Conservation (phyloP, 768 basidiomycete genomes). For the Lenzites betulinus region DNA sequence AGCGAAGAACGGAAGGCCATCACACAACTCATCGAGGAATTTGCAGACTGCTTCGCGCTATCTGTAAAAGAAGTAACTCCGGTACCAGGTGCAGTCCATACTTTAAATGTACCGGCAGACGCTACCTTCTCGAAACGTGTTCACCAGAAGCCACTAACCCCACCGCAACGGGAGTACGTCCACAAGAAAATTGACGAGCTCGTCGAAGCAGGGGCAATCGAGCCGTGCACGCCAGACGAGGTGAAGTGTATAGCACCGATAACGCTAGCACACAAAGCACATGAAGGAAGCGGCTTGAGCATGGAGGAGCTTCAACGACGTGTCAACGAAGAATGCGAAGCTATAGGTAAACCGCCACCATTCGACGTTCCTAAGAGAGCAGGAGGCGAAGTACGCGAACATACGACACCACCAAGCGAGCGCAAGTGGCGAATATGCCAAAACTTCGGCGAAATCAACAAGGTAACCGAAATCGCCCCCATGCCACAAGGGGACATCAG, state of each 20-base stretch:
- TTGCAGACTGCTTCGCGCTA: conserved; percentile 44
- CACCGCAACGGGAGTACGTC: conserved; percentile 35
- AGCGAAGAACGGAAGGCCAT: conserved; percentile 29
- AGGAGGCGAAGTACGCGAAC: background rate
- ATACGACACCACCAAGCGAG: background rate
- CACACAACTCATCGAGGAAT: conserved; percentile 27
- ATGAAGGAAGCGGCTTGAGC: conserved; percentile 32
- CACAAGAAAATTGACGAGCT: conserved; percentile 38
- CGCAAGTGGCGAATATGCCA: conserved; percentile 42
- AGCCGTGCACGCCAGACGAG: conserved; percentile 28
- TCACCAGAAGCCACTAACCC: conserved; percentile 34
- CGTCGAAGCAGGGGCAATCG: conserved; percentile 37
- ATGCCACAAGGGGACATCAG: conserved; percentile 38
- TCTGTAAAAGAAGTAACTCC: conserved; percentile 40
- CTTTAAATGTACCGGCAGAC: conserved; percentile 34
- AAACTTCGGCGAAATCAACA: conserved; percentile 38
- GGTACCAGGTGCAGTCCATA: conserved; percentile 36
- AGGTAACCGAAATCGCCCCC: conserved; percentile 20
- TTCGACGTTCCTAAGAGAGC: conserved; percentile 30
- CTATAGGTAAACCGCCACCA: conserved; percentile 24
- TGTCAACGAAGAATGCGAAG: conserved; percentile 38
- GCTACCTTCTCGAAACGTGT: conserved; percentile 35
- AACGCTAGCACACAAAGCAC: conserved; percentile 40
- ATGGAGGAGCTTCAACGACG: conserved; percentile 37
- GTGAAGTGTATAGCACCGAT: conserved; percentile 40